Percentiles rank a stretch among this genome's conserved stretches.
Conservation (phyloP, 331 rosid species). For the Rosa hybrid region DNA sequence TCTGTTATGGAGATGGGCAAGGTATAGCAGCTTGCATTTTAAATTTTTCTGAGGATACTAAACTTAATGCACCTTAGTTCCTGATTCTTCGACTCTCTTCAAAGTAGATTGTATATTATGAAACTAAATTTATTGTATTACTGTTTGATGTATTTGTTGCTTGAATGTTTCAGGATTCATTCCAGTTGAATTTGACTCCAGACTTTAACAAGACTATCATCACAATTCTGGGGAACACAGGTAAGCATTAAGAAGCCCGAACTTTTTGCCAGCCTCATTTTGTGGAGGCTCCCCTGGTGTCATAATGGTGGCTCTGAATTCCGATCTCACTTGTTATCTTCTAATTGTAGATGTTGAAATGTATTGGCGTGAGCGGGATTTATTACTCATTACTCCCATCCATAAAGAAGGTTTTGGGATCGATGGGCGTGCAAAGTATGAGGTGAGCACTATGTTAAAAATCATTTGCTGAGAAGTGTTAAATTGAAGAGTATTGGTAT, state of each 20-base stretch:
- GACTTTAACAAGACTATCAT: conserved; percentile 62
- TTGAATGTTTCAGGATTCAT: conserved; percentile 42
- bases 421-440: conserved; percentile 65
- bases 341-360: conserved; percentile 65
- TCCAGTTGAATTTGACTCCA: conserved; percentile 73
- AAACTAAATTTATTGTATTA: not conserved
- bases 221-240: conserved; percentile 87
- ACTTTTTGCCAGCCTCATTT: not conserved
- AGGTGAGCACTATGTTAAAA: conserved; percentile 43
- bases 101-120: not conserved
- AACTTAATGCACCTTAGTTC: not conserved
- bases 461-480: not conserved
- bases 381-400: conserved; percentile 43
- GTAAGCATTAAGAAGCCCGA: conserved; percentile 37
- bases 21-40: conserved; percentile 41
- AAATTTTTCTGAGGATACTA: not conserved
- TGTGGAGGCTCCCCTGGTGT: not conserved
- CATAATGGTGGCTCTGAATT: not conserved
- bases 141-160: conserved; percentile 25
- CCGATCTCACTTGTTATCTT: conserved; percentile 24
- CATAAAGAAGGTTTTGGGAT: conserved; percentile 65
- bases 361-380: conserved; percentile 54
- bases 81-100: not conserved
- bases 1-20: conserved; percentile 65
- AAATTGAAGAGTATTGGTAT: not conserved